These are phyloP conservation scores for Saccharomyces hybrid DNA, from an alignment of 1,139 yeast species.

Conservation along the genomic window DNA sequence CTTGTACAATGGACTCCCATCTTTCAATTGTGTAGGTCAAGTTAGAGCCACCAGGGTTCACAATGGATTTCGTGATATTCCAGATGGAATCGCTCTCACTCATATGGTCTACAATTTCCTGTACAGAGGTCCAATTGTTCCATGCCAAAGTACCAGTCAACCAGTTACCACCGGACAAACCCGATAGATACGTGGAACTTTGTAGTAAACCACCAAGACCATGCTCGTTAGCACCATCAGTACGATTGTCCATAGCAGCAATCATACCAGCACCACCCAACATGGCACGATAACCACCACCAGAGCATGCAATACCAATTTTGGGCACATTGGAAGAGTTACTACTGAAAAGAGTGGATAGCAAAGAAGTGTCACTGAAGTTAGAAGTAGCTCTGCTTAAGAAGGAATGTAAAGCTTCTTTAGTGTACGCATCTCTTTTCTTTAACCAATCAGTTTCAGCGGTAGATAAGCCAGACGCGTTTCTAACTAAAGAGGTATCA, in stretches of 20 bases:
- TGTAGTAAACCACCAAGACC: slow-evolving; percentile 79
- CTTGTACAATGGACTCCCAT: slow-evolving; percentile 33
- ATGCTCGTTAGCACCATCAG: slow-evolving; percentile 46
- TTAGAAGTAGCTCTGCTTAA: slow-evolving; percentile 50
- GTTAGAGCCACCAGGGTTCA: slow-evolving; percentile 61
- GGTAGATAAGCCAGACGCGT: slow-evolving; percentile 30
- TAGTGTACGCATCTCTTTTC: slow-evolving; percentile 47
- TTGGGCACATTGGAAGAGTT: slow-evolving; percentile 15
- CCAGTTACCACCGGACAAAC: slow-evolving; percentile 41
- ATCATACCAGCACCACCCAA: slow-evolving; percentile 76
- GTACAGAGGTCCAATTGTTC: slow-evolving; percentile 78
- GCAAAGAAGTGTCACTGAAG: slow-evolving; percentile 28
- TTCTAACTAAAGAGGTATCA: slow-evolving; percentile 33
- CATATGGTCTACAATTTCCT: slow-evolving; percentile 38
- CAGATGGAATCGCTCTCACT: slow-evolving; percentile 38
- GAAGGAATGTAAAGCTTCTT: slow-evolving; percentile 47
- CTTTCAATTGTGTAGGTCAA: slow-evolving; percentile 49
- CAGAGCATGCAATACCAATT: slow-evolving; percentile 72
- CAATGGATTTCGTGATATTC: slow-evolving; percentile 52
- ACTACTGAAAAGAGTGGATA: slow-evolving; percentile 24
- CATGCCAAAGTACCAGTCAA: slow-evolving; percentile 61
- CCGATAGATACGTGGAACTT: slow-evolving; percentile 63
- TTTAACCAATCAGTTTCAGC: slow-evolving; percentile 32
- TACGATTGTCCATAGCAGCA: slow-evolving; percentile 69
- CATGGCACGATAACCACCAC: slow-evolving; percentile 93